Base-by-base conservation (phyloP, 257 asterid species). In the Lycium ferocissimum region DNA sequence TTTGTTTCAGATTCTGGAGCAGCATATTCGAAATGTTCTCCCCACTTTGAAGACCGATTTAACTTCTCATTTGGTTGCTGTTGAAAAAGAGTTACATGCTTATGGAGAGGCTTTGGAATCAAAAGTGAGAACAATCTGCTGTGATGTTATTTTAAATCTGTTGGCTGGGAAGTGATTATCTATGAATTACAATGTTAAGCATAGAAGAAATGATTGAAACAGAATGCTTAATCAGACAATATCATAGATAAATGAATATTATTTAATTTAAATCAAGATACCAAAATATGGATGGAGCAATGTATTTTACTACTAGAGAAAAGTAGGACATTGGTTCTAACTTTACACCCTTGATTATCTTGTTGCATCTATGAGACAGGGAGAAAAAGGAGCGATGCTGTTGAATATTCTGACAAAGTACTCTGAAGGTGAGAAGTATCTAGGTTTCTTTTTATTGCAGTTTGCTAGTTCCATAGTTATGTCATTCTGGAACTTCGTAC, bases 51-150 rank as follows among this genome's bases (percentile, higher is more conserved):
- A 95, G 91, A 86, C 97, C 9, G 96, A 94, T 85, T 91, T 95
- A 85, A 95, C 93, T 84, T 89, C 94, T 81, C 88, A 88, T 47
- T 88, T 97, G 85, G 95, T 91, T 82, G 87, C 98, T 85, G 99
- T 90, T 88, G 98, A 97, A 53, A 97, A 97, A 88, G 99, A 97
- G 93, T 94, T 93, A 62, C 92, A 95, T 83, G 91, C 98, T 89
- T 94, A 89, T 86, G 99, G 99, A 85, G 98, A 93, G 86, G 91
- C 93, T 84, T 90, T 94, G 12, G 99, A 95, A 87, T 94, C 99
- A 37, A 95, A 95, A 96, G 99, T 95, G 81, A 76, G 14, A 53
- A 53, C 20, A 7, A 76, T 76, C 63, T 76, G 65, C 65, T 76
- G 26, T 70, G 78, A 70, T 76, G 12, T 51, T 51, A 76, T 51